These are phyloP conservation scores for Emergomyces orientalis DNA, from an alignment of 2,329 filamentous ascomycete genomes.

Conservation along the genomic window DNA sequence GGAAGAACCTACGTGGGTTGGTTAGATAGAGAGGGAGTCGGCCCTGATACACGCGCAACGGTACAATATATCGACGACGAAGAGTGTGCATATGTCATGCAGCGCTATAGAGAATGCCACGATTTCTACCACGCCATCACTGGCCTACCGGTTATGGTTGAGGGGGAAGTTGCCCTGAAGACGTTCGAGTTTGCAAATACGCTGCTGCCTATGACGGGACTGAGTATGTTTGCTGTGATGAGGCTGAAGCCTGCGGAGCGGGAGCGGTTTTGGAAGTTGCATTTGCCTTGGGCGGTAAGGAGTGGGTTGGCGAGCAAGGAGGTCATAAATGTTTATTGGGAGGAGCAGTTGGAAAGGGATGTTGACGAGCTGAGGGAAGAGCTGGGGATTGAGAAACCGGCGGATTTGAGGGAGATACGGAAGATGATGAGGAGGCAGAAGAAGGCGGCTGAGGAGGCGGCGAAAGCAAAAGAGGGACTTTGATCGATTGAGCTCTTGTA, in stretches of 20 bases:
- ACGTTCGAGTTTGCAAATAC: conserved; percentile 97
- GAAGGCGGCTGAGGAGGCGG: conserved; percentile 51
- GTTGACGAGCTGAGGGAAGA: conserved; percentile 64
- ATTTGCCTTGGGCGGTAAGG: conserved; percentile 81
- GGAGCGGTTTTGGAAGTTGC: conserved; percentile 51
- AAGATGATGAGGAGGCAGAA: conserved; percentile 59
- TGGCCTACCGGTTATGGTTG: conserved; percentile 79
- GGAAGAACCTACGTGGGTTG: conserved; percentile 76
- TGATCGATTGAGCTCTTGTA: conserved; percentile 1
- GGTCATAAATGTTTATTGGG: conserved; percentile 96
- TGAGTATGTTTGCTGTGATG: conserved; percentile 65
- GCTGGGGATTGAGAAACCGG: conserved; percentile 77
- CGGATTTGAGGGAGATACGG: conserved; percentile 71
- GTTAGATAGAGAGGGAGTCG: conserved; percentile 90
- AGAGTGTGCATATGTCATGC: conserved; percentile 97
- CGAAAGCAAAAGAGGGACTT: conserved; percentile 7
- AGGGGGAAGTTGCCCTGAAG: conserved; percentile 95
- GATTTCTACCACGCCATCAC: conserved; percentile 97
- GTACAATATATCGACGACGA: conserved; percentile 91
- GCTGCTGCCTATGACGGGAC: conserved; percentile 83
- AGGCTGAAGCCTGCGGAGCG: conserved; percentile 55
- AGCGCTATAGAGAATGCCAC: conserved; percentile 92
- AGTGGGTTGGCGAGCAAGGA: conserved; percentile 71
- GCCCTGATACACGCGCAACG: conserved; percentile 71
- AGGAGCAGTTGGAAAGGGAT: conserved; percentile 80